Conservation (phyloP, 1,139 yeast genomes). For the Lodderomyces pseudojiufengensis region DNA sequence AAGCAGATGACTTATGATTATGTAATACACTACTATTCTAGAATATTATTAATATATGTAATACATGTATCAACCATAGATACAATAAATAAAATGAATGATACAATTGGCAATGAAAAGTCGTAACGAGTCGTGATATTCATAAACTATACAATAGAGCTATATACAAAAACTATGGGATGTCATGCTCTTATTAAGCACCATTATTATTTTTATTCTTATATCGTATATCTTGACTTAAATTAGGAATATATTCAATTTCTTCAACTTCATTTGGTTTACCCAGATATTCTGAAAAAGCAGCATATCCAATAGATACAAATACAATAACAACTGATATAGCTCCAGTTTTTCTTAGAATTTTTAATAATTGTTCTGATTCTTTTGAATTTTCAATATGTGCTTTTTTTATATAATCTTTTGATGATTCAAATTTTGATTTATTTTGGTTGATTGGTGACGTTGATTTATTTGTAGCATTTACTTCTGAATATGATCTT, state of each 20-base stretch:
- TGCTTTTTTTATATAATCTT: slow-evolving; percentile 19
- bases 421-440: slow-evolving; percentile 5
- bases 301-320: slow-evolving; percentile 34
- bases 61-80: too few species aligned
- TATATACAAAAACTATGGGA: too few species aligned
- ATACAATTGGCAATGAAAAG: too few species aligned
- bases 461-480: neutral
- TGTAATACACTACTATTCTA: too few species aligned
- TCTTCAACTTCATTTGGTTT: slow-evolving; percentile 9
- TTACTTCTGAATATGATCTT: neutral
- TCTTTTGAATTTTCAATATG: slow-evolving; percentile 35
- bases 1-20: too few species aligned
- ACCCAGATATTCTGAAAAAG: slow-evolving; percentile 13
- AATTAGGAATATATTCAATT: slow-evolving; percentile 15
- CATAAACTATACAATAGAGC: too few species aligned
- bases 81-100: too few species aligned
- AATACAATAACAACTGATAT: slow-evolving; percentile 32
- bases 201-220: slow-evolving; percentile 3
- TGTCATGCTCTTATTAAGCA: too few species aligned
- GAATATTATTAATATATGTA: too few species aligned
- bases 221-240: slow-evolving; percentile 22
- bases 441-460: neutral
- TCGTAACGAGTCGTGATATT: too few species aligned
- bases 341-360: slow-evolving; percentile 32
- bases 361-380: slow-evolving; percentile 28